Base-by-base conservation (phyloP, 768 basidiomycete species). In the Boletus tylopilopsis region DNA sequence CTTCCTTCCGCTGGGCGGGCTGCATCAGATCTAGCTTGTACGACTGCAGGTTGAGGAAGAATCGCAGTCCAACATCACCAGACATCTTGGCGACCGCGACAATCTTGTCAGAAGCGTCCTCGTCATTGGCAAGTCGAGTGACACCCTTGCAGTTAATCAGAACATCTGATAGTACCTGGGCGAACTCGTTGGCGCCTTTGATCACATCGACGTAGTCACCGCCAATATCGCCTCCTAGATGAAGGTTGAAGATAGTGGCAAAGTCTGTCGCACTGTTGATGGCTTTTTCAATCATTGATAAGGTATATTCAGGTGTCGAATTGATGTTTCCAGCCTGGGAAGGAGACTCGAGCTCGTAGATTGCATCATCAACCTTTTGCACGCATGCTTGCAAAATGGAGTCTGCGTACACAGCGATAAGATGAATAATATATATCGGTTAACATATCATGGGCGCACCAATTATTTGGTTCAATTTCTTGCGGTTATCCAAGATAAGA, bases 201-300 rank as follows among this genome's bases (percentile, higher is more conserved):
- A 99, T 98, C 49, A 98, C 96, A 43, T 96, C 92, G 54, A 99
- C 96, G 64, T 97, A 84, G 45, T 96, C 91, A 9, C 94, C 96
- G 27, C 95, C 95, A 37, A 74, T 74, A 56, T 95, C 92, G 21
- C 86, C 86, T 52, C 84, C 79, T 19, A 98, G 79, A 70, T 90
- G 91, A 10, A 96, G 81, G 65, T 93, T 92, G 74, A 92, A 98
- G 49, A 93, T 77, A 16, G 88, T 90, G 10, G 95, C 96, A 62
- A 99, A 98, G 62, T 99, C 95, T 40, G 85, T 97, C 15, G 94
- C 92, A 60, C 89, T 95, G 67, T 90, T 94, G 64, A 87, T 73
- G 2, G 93, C 87, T 72, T 97, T 97, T 69, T 99, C 96, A 63
- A 98, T 92, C 87, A 98, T 94, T 2, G 96, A 96, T 16, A 97